Evolutionary conservation across 352 stramenopile species (phyloP).

Genomic region (Globisporangium nodosum): DNA sequence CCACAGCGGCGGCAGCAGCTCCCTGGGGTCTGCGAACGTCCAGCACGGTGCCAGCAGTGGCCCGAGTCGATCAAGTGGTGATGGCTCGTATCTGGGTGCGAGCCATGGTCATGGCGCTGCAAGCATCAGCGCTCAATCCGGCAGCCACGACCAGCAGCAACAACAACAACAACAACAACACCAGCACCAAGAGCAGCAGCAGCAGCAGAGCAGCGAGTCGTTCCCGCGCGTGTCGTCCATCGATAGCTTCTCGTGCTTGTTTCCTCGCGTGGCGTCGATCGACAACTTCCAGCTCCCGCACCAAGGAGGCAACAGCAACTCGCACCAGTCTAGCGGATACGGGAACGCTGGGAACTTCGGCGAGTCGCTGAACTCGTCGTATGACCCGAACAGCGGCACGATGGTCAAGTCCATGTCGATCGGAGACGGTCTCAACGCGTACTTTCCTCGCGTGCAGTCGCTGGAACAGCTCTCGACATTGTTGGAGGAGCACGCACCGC

Average conservation of each 20-base stretch:
- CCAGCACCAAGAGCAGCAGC: constrained; percentile 1
- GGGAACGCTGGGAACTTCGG: constrained; percentile 4
- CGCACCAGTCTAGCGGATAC: constrained; percentile 9
- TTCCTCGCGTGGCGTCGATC: constrained; percentile 76
- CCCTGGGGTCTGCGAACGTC: neutral
- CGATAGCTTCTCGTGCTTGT: constrained; percentile 80
- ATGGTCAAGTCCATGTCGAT: constrained; percentile 62
- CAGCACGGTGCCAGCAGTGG: neutral
- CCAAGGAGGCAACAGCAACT: constrained; percentile 7
- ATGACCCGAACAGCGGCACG: constrained; percentile 17
- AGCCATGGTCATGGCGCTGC: neutral
- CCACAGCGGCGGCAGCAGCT: constrained; percentile 1
- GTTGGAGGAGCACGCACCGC: constrained; percentile 53
- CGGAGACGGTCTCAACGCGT: constrained; percentile 56
- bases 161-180: neutral
- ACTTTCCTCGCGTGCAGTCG: constrained; percentile 75
- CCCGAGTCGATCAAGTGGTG: neutral
- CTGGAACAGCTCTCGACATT: constrained; percentile 70
- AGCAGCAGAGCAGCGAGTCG: constrained; percentile 15
- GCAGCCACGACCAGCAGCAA: neutral
- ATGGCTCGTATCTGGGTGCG: neutral
- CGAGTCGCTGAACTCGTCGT: constrained; percentile 11
- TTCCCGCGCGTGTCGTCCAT: constrained; percentile 78
- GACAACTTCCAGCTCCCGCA: constrained; percentile 62
- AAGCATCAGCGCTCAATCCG: neutral